phyloP scores from a whole-genome alignment of 441 rosid species.

The Adansonia grandidieri region DNA sequence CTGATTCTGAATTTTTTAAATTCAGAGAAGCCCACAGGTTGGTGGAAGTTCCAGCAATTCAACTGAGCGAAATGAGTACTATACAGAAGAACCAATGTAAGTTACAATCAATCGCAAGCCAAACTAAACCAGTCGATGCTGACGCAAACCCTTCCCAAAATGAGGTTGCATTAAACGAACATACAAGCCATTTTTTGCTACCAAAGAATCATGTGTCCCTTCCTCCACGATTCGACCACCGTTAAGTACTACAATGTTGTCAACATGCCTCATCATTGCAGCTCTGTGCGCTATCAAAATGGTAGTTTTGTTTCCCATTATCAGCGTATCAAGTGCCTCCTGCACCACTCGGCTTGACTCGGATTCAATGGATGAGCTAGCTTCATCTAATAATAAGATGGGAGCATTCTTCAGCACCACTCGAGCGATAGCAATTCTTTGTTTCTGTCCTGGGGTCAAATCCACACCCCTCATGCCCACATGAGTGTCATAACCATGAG shows the following conservation, averaged over 20 bases:
- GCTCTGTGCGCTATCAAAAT: conserved; percentile 92
- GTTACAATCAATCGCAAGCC: conserved; percentile 30
- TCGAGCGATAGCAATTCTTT: conserved; percentile 91
- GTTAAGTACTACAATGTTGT: conserved; percentile 92
- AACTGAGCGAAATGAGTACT: conserved; percentile 34
- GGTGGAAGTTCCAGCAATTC: conserved; percentile 30
- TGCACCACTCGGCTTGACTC: conserved; percentile 97
- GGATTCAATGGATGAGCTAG: conserved; percentile 91
- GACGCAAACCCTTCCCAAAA: conserved; percentile 91
- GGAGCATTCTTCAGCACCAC: conserved; percentile 97
- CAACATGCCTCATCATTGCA: conserved; percentile 96
- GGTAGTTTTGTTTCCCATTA: conserved; percentile 97
- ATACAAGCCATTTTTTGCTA: conserved; percentile 88
- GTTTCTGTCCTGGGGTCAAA: conserved; percentile 95
- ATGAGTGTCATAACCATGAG: conserved; percentile 96
- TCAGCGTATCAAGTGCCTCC: conserved; percentile 92
- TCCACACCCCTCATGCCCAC: conserved; percentile 98
- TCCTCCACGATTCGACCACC: conserved; percentile 95
- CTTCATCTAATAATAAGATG: conserved; percentile 87
- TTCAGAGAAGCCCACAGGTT: conserved; percentile 2
- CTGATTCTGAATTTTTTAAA: conserved; percentile 22
- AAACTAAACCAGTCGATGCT: conserved; percentile 74
- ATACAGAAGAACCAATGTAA: conserved; percentile 34
- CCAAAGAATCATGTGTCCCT: conserved; percentile 83
- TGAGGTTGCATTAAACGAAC: conserved; percentile 95